Base-by-base conservation (phyloP, 2,329 filamentous ascomycete species). In the Pezicula radicicola region DNA sequence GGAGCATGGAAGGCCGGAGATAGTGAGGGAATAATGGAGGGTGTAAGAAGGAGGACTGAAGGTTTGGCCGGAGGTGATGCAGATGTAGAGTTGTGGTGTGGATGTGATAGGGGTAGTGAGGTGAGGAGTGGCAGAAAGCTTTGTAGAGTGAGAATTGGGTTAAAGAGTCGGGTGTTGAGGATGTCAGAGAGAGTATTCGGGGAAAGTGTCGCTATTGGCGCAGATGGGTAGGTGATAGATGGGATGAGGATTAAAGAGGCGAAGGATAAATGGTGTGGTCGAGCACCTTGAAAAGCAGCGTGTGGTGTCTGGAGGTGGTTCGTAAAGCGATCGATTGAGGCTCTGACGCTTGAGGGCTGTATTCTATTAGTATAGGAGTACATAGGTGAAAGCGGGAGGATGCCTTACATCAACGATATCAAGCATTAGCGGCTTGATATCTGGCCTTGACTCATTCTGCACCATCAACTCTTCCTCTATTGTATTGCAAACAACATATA, bases 81-180 rank as follows among this genome's bases (percentile, higher is more conserved):
- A 63, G 63, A 77, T 47, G 72, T 70, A 16, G 52, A 36, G 15
- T 58, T 55, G 4, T 47, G 45, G 51, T 62, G 52, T 56, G 57
- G 53, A 58, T 52, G 66, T 55, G 48, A 64, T 70, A 74, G 48
- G 74, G 76, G 46, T 74, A 78, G 66, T 62, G 78, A 76, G 3
- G 82, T 88, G 48, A 92, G 78, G 28, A 92, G 82, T 0, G 88
- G 88, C n/a, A 97, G 78, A 72, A 97, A 94, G 49, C 89, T 82
- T 72, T 97, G 92, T 37, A 92, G 86, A 5, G 89, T 91, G 48
- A 96, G 81, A 59, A 97, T 91, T 1, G 93, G 93, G 52, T 91
- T 88, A 50, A 97, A 80, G 12, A 99, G 81, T 64, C 96, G 92
- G 15, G 91, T 93, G 70, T 97, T 96, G 68, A 97, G 84, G 33